A percentile compares a stretch with the other conserved stretches of the same genome.
Conservation (phyloP, 768 basidiomycete species). For the Rhizopogon vulgaris region DNA sequence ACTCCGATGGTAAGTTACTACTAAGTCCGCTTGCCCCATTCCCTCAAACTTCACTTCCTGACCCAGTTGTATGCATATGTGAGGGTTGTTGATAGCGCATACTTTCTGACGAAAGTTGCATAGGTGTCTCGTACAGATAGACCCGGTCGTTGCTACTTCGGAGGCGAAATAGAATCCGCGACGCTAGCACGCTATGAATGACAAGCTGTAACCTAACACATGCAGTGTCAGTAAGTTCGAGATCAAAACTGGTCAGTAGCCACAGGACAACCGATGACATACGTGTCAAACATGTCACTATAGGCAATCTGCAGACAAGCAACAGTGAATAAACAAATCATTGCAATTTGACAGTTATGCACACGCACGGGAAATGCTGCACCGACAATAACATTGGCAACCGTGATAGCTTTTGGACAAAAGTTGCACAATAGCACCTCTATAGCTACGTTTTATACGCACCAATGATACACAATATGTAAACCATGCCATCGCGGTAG, state of each 20-base stretch:
- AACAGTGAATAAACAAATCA: not conserved
- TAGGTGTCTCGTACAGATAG: not conserved
- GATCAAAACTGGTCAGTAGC: not conserved
- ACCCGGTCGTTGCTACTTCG: conserved; percentile 8
- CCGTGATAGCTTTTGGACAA: conserved; percentile 8
- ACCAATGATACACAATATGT: conserved; percentile 14
- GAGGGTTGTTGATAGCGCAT: not conserved
- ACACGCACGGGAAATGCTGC: conserved; percentile 7
- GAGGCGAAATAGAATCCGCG: conserved; percentile 24
- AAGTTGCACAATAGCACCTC: not conserved
- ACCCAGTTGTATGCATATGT: not conserved
- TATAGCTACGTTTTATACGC: not conserved
- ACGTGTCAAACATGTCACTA: not conserved
- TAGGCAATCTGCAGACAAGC: not conserved
- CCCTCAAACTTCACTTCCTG: not conserved
- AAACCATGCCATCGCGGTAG: conserved; percentile 15
- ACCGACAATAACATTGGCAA: conserved; percentile 8
- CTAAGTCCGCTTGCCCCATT: not conserved
- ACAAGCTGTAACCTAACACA: conserved; percentile 13
- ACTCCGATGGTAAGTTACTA: not conserved
- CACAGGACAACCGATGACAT: not conserved
- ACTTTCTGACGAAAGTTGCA: no score
- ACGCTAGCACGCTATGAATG: conserved; percentile 19
- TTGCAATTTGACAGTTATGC: not conserved
- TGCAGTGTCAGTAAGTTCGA: no score